A percentile compares a stretch with the other conserved stretches of the same genome.
Conservation (phyloP, 805 yeast genomes). For the Henningerozyma blattae region DNA sequence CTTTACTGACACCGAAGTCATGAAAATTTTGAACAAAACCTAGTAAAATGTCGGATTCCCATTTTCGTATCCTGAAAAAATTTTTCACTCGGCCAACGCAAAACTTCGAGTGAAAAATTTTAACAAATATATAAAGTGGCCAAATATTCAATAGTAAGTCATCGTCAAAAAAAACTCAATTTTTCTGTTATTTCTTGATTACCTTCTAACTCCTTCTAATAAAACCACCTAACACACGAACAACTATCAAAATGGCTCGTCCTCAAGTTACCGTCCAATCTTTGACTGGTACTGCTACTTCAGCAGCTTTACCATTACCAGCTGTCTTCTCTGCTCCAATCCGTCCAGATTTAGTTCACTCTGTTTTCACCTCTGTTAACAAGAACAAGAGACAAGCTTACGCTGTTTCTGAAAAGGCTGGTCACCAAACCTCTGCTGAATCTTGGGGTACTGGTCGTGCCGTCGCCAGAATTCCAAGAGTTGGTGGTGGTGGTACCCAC, state of each 20-base stretch:
- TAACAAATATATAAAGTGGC: too few species aligned
- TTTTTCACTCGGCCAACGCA: not conserved
- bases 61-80: too few species aligned
- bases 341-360: conserved; percentile 98
- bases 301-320: conserved; percentile 83
- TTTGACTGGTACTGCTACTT: conserved; percentile 75
- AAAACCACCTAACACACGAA: conserved; percentile 7
- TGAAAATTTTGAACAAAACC: too few species aligned
- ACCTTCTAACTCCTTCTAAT: not conserved
- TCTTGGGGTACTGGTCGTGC: conserved; percentile 99
- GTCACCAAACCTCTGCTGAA: conserved; percentile 99
- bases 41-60: too few species aligned
- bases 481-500: conserved; percentile 99
- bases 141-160: too few species aligned
- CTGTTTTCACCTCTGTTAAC: conserved; percentile 96
- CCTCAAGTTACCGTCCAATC: conserved; percentile 96
- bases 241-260: conserved; percentile 50
- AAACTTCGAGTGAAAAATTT: not conserved
- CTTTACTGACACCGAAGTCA: too few species aligned
- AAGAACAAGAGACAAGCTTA: conserved; percentile 99
- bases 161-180: too few species aligned
- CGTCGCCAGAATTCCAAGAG: conserved; percentile 99
- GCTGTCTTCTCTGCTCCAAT: conserved; percentile 99
- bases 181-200: not conserved
- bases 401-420: conserved; percentile 98